Percentiles rank a stretch among this genome's conserved stretches.
phyloP scores from a whole-genome alignment of 2,329 filamentous ascomycete species.

The Xylaria sp. region DNA sequence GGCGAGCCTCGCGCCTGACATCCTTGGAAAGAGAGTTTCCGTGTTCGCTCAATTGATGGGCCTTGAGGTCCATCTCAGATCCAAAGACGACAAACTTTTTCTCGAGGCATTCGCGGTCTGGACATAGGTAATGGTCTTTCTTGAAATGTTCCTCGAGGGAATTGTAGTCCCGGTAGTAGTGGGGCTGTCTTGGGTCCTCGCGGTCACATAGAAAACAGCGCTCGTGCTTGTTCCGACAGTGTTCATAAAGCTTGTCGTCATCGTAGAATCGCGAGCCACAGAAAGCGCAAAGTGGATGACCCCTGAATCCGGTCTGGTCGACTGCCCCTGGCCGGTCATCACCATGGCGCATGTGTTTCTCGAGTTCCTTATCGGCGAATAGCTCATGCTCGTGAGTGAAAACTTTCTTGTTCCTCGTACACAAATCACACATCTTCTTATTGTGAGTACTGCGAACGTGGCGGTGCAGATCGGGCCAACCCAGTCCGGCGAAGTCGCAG shows the following conservation, averaged over 20 bases:
- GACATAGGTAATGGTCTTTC: constrained; percentile 86
- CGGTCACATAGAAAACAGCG: constrained; percentile 94
- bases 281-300: constrained; percentile 94
- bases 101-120: constrained; percentile 87
- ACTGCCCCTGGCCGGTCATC: constrained; percentile 90
- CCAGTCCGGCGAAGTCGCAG: constrained; percentile 77
- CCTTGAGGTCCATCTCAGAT: constrained; percentile 93
- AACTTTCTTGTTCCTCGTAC: constrained; percentile 91
- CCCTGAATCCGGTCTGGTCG: constrained; percentile 95
- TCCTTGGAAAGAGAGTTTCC: constrained; percentile 84
- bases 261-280: constrained; percentile 94
- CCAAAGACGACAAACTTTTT: constrained; percentile 99
- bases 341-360: constrained; percentile 88
- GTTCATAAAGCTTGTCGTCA: constrained; percentile 91
- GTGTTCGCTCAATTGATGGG: constrained; percentile 87
- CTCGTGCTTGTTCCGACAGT: constrained; percentile 94
- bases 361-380: constrained; percentile 82
- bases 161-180: constrained; percentile 92
- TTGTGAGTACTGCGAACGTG: constrained; percentile 86
- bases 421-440: constrained; percentile 68
- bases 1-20: constrained; percentile 81
- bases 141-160: constrained; percentile 87
- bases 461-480: constrained; percentile 80
- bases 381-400: constrained; percentile 98
- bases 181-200: constrained; percentile 74